A percentile compares a stretch with the other conserved stretches of the same genome.
Conservation (phyloP, 495 filamentous ascomycete species). For the Daldinia vernicosa region DNA sequence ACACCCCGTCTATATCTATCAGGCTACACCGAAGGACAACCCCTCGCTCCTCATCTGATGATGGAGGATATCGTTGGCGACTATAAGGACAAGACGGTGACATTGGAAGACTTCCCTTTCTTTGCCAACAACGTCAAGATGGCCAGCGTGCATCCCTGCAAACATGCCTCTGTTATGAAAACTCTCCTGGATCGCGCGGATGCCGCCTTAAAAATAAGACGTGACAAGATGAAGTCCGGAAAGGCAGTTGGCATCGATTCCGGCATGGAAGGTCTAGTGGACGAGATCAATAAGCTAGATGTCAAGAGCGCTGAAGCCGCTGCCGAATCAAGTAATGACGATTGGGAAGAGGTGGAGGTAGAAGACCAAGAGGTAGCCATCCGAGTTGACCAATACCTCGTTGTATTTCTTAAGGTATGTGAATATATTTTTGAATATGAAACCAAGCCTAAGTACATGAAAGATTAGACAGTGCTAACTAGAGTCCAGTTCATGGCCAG, state of each 20-base stretch:
- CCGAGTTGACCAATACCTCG: constrained; percentile 95
- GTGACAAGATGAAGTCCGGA: constrained; percentile 75
- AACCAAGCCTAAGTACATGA: too few relatives aligned
- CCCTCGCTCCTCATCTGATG: constrained; percentile 89
- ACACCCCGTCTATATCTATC: constrained; percentile 96
- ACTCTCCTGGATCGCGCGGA: constrained; percentile 94
- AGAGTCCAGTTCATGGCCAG: constrained; percentile 82
- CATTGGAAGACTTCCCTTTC: constrained; percentile 96
- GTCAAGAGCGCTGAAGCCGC: constrained; percentile 51
- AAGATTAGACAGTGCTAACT: constrained; percentile 23
- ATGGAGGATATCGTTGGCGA: constrained; percentile 99
- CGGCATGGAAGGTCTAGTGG: constrained; percentile 65
- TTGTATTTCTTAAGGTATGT: constrained; percentile 86
- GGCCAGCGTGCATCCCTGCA: constrained; percentile 92
- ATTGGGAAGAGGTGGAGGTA: constrained; percentile 79
- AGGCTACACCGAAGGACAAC: constrained; percentile 85
- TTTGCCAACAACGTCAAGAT: constrained; percentile 87
- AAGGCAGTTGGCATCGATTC: constrained; percentile 57
- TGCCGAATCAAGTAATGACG: constrained; percentile 64
- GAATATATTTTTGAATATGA: background rate
- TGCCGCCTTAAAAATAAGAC: constrained; percentile 86
- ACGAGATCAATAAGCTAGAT: constrained; percentile 66
- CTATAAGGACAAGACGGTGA: constrained; percentile 99
- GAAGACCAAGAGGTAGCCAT: constrained; percentile 89
- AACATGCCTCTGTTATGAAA: constrained; percentile 98